Percentiles rank a stretch among this genome's conserved stretches.
phyloP scores from a whole-genome alignment of 169 alveolate species.

The Cryptosporidium sp. region DNA sequence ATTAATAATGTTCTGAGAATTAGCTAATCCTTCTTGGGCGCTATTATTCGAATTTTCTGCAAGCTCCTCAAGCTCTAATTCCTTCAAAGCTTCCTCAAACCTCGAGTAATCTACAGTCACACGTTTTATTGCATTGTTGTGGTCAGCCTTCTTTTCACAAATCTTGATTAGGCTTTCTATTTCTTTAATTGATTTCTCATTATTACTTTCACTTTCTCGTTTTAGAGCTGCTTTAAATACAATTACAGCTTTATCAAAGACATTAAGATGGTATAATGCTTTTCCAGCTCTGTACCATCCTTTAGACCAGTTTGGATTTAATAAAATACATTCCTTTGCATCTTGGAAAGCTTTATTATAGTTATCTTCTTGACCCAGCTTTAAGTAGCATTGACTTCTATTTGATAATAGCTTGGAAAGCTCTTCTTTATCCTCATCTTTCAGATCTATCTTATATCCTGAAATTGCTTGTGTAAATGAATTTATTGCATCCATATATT shows the following conservation, averaged over 20 bases:
- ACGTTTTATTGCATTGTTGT: conserved; percentile 43
- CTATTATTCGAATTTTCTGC: conserved; percentile 4
- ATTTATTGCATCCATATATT: conserved; percentile 42
- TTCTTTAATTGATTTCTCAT: conserved; percentile 18
- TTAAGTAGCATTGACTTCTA: conserved; percentile 62
- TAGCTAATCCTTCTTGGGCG: neutral
- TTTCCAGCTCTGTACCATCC: conserved; percentile 75
- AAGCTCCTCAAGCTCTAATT: conserved; percentile 39
- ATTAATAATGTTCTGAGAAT: conserved; percentile 30
- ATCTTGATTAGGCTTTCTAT: conserved; percentile 27
- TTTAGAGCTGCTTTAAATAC: conserved; percentile 63
- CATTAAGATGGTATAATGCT: conserved; percentile 43
- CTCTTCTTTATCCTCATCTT: conserved; percentile 20
- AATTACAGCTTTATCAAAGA: conserved; percentile 50
- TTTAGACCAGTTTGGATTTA: conserved; percentile 63
- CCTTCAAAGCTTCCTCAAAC: conserved; percentile 47
- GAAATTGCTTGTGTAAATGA: conserved; percentile 72
- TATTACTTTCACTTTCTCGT: conserved; percentile 10
- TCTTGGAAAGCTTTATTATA: conserved; percentile 60
- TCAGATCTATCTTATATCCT: conserved; percentile 34
- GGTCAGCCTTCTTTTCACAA: conserved; percentile 74
- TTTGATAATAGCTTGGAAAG: conserved; percentile 45
- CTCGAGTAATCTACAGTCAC: conserved; percentile 65
- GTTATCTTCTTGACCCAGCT: conserved; percentile 37
- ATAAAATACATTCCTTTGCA: conserved; percentile 64